Base-by-base conservation (phyloP, 2,329 filamentous ascomycete species). In the Aaosphaeria arxii region DNA sequence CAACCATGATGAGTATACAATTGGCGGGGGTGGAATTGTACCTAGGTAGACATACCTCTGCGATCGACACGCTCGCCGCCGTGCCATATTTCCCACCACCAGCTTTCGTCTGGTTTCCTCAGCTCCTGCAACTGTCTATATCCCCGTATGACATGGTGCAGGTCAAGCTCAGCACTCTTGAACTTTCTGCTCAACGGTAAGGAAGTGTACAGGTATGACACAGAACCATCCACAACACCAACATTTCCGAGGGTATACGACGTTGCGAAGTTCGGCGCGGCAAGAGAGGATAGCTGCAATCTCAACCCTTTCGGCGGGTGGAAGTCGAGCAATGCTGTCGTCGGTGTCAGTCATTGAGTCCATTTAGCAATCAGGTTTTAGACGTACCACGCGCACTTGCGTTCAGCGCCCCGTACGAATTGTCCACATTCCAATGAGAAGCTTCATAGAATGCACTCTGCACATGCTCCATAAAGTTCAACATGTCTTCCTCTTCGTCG, bases 391-490 rank as follows among this genome's bases (percentile, higher is more conserved):
- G 83, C 42, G 89, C 84, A 4, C 90, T 95, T 49, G 87, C 85
- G 59, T 91, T 96, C 63, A 96, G 77, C 56, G 86, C 84, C 58
- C 89, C 86, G 74, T 96, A 96, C 51, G 89, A 94, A 72, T 95
- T 96, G 77, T 96, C 90, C 64, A 84, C 80, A 67, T 91, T 88
- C 91, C 91, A 96, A 69, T 87, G 82, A 41, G 91, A 91, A 48
- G 88, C 86, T 68, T 88, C 81, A 71, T 90, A 89, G 75, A 96
- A 96, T 63, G 89, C 88, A 74, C 87, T 82, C 74, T 95, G 90
- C 76, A 96, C 87, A 77, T 95, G 92, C 74, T 95, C 91, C 89
- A 96, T 95, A 77, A 96, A 96, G 74, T 91, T 87, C 76, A 94
- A 85, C 91, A 96, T 96, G 61, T 67, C 77, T 62, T 42, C 55